Conservation (phyloP, 2,329 filamentous ascomycete species). For the Colletotrichum salicis region DNA sequence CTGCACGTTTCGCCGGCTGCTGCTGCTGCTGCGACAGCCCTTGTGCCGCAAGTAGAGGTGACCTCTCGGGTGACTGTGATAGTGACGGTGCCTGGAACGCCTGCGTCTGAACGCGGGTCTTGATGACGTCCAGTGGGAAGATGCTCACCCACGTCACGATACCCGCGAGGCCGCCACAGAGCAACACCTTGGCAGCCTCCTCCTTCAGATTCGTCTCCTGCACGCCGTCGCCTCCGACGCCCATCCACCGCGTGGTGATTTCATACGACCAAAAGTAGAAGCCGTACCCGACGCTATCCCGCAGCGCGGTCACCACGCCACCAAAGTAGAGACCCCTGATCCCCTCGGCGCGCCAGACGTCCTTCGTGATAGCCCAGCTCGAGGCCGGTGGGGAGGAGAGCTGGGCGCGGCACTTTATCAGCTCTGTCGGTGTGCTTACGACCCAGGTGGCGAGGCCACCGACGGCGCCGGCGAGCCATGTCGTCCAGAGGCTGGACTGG, state of each 20-base stretch:
- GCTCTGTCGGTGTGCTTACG: conserved; percentile 87
- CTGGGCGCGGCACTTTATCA: conserved; percentile 90
- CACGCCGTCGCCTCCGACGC: conserved; percentile 41
- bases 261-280: conserved; percentile 98
- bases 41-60: conserved; percentile 46
- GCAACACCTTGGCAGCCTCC: conserved; percentile 71
- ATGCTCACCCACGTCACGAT: conserved; percentile 90
- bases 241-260: conserved; percentile 71
- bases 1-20: conserved; percentile 46
- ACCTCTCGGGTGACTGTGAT: conserved; percentile 38
- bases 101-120: conserved; percentile 90
- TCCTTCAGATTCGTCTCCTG: conserved; percentile 45
- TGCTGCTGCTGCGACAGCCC: conserved; percentile 40
- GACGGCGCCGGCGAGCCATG: conserved; percentile 82
- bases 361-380: conserved; percentile 71
- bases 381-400: conserved; percentile 62
- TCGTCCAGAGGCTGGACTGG: conserved; percentile 67
- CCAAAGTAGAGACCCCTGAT: conserved; percentile 83
- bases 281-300: conserved; percentile 93
- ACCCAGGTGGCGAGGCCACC: conserved; percentile 88
- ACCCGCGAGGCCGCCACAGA: conserved; percentile 89
- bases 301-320: conserved; percentile 80
- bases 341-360: conserved; percentile 67
- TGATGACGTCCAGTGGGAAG: conserved; percentile 91
- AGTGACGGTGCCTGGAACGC: conserved; percentile 43